These are phyloP conservation scores for Penicillium robsamsonii DNA, from an alignment of 495 filamentous ascomycete genomes.

Conservation along the genomic window DNA sequence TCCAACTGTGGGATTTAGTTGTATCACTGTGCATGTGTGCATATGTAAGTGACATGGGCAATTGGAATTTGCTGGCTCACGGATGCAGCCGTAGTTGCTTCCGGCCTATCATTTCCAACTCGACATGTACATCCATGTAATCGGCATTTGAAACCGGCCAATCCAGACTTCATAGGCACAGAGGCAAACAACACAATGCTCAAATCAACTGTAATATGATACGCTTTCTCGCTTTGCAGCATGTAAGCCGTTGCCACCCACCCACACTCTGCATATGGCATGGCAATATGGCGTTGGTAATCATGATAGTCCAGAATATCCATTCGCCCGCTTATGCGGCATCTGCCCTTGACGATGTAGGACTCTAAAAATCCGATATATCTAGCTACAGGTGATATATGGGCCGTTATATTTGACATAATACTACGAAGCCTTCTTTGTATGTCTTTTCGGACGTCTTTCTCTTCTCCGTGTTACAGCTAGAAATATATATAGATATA, in stretches of 20 bases:
- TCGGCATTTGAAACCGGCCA: background rate
- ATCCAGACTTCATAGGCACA: conserved; percentile 1
- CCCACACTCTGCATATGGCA: background rate
- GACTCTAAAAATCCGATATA: background rate
- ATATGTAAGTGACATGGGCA: conserved; percentile 1
- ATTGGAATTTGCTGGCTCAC: background rate
- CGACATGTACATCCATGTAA: background rate
- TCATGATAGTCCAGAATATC: background rate
- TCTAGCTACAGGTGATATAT: background rate
- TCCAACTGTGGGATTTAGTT: background rate
- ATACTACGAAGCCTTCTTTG: background rate
- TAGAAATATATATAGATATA: background rate
- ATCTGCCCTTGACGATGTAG: background rate
- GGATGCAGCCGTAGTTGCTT: conserved; percentile 1
- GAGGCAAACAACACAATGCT: conserved; percentile 1
- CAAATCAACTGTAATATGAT: background rate
- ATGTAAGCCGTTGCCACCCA: background rate
- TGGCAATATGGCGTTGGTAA: background rate
- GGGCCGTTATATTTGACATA: background rate
- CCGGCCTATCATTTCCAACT: conserved; percentile 2
- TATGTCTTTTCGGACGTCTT: background rate
- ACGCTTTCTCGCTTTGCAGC: conserved; percentile 1
- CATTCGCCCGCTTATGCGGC: background rate
- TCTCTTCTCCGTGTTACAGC: background rate
- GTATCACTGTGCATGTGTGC: conserved; percentile 8